A percentile compares a stretch with the other conserved stretches of the same genome.
These are phyloP conservation scores for Byssochlamys sp. DNA, from an alignment of 2,329 filamentous ascomycete species.

Conservation along the genomic window DNA sequence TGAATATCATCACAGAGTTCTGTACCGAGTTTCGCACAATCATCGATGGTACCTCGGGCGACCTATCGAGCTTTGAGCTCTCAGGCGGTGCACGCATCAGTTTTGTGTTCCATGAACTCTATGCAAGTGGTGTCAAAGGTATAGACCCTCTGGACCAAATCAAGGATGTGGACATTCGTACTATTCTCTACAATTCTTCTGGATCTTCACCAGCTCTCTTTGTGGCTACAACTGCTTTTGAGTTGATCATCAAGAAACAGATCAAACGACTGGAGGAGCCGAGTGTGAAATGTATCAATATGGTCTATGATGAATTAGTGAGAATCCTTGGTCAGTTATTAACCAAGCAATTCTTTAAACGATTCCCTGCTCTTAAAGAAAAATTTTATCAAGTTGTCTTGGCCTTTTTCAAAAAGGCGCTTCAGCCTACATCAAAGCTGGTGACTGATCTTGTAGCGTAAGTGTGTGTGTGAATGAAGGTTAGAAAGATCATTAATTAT, in stretches of 20 bases:
- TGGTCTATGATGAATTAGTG: constrained; percentile 95
- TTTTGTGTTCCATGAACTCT: constrained; percentile 98
- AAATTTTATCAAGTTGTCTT: constrained; percentile 92
- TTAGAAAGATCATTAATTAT: no score
- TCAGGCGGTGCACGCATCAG: constrained; percentile 96
- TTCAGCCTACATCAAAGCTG: constrained; percentile 96
- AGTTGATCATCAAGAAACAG: constrained; percentile 96
- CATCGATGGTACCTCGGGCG: constrained; percentile 89
- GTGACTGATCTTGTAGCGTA: constrained; percentile 82
- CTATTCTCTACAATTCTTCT: constrained; percentile 97
- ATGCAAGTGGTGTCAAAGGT: constrained; percentile 93
- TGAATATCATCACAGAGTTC: constrained; percentile 98
- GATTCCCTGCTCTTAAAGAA: constrained; percentile 91
- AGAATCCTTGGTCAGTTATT: constrained; percentile 87
- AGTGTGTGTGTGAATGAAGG: no score
- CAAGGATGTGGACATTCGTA: constrained; percentile 95
- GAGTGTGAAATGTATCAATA: constrained; percentile 89
- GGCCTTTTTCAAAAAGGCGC: constrained; percentile 90
- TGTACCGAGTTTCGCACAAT: constrained; percentile 95
- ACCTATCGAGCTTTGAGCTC: constrained; percentile 85
- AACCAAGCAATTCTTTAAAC: constrained; percentile 76
- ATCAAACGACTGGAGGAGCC: constrained; percentile 95
- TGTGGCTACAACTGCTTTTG: constrained; percentile 91
- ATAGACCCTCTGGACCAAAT: constrained; percentile 95
- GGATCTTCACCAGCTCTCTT: constrained; percentile 93